These are phyloP conservation scores for Xylaria sp. DNA, from an alignment of 2,329 filamentous ascomycete species.

Conservation along the genomic window DNA sequence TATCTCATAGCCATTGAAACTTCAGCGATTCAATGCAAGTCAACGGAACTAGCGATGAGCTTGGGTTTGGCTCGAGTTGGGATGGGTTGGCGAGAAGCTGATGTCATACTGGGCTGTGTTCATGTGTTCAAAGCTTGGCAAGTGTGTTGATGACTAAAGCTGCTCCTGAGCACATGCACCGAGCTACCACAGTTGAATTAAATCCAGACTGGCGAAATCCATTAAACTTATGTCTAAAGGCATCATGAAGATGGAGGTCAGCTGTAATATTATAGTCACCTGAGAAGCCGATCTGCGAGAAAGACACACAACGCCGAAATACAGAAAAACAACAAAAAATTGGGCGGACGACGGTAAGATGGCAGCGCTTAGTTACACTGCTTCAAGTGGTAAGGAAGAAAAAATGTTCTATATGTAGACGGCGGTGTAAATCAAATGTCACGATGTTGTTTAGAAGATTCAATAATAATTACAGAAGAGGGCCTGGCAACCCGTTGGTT, in stretches of 20 bases:
- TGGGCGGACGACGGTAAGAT: too few species aligned
- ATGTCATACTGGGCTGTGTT: conserved; percentile 29
- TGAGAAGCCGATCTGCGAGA: too few species aligned
- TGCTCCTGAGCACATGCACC: not conserved
- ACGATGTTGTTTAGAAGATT: too few species aligned
- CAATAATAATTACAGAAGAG: too few species aligned
- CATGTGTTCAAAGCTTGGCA: conserved; percentile 20
- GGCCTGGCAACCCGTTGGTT: too few species aligned
- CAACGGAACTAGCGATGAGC: not conserved
- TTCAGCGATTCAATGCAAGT: not conserved
- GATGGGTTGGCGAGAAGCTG: conserved; percentile 12
- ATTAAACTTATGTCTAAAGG: not conserved
- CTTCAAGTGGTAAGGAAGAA: too few species aligned
- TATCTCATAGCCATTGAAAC: not conserved
- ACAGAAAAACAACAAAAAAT: too few species aligned
- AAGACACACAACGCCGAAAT: too few species aligned
- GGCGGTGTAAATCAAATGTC: too few species aligned
- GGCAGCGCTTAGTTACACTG: too few species aligned
- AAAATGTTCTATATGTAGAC: too few species aligned
- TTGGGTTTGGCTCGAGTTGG: not conserved
- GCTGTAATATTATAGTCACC: not conserved
- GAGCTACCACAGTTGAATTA: not conserved
- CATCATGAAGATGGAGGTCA: not conserved
- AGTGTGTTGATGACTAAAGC: conserved; percentile 14
- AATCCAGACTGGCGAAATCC: not conserved